Conservation (phyloP, 2,329 filamentous ascomycete genomes). For the Aspergillus jensenii region DNA sequence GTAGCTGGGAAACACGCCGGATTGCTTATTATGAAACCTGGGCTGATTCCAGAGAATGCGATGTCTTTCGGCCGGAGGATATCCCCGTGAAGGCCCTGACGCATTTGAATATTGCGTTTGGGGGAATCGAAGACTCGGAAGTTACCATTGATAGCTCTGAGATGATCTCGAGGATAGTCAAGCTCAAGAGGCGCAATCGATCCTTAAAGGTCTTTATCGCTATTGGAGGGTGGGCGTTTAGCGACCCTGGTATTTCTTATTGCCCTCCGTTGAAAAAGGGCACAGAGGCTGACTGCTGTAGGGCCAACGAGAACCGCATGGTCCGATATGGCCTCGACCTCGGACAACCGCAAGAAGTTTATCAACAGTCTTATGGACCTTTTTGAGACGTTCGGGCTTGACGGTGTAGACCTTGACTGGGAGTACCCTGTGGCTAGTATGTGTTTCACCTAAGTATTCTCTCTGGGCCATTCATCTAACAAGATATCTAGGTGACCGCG, state of each 20-base stretch:
- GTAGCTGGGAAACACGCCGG: not conserved
- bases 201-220: not conserved
- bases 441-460: not conserved
- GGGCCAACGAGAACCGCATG: not conserved
- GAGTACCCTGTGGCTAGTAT: conserved; percentile 9
- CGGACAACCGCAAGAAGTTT: not conserved
- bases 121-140: not conserved
- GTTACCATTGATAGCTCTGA: not conserved
- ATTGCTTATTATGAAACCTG: conserved; percentile 9
- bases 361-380: not conserved
- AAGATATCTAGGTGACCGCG: conserved; percentile 1
- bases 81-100: not conserved
- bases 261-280: not conserved
- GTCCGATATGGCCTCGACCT: conserved; percentile 1
- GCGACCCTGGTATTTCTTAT: not conserved
- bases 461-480: not conserved
- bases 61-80: not conserved
- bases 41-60: not conserved
- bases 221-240: conserved; percentile 10
- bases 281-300: not conserved
- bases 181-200: not conserved
- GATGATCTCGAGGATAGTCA: not conserved
- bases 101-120: conserved; percentile 5
- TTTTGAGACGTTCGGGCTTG: conserved; percentile 1
- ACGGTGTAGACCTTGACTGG: conserved; percentile 14